Evolutionary conservation across 306 rosid genomes (phyloP), one percentile per base, ranked within the genome.

Genomic region (Elaeagnus macrophylla): DNA sequence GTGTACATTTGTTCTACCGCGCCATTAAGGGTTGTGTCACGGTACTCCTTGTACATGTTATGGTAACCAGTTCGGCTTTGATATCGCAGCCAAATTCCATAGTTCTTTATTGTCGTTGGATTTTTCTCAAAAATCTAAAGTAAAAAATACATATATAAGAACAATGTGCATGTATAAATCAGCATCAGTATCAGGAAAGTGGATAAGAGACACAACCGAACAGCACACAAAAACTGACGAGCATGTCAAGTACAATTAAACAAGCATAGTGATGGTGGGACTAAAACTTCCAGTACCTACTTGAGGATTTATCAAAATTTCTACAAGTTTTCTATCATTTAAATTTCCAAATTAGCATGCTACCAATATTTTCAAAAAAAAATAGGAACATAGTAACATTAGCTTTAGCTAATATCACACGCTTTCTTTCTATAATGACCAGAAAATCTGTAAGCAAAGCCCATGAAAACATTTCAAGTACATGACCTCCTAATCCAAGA

Each of bases 21-120:
- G 10, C 96, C 96, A 9, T 88, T 88, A 1, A 88, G 76, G 38
- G 96, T 88, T 1, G 89, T 83, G 44, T 87, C 88, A 0, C 95
- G 68, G 49, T 65, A 87, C 74, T 87, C 95, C 83, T 87, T 87
- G 72, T 87, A 84, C 96, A 88, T 88, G 39, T 88, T 88, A 70
- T 88, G 94, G 49, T 88, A 88, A 57, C 94, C 96, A 3, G 96
- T 88, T 17, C 96, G 86, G 49, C 96, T 88, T 75, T 88, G 96
- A 32, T 88, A 83, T 7, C 89, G 79, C 70, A 88, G 81, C 96
- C 94, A 88, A 40, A 88, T 84, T 14, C 96, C 96, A 5, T 73
- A 88, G 52, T 84, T 88, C 46, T 88, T 67, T 38, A 88, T 75
- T 37, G 64, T 83, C 17, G 94, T 87, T 37, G 95, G 93, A 53